Conservation (phyloP, 202 grass and related monocot genomes). For the Schoenoplectus triqueter region DNA sequence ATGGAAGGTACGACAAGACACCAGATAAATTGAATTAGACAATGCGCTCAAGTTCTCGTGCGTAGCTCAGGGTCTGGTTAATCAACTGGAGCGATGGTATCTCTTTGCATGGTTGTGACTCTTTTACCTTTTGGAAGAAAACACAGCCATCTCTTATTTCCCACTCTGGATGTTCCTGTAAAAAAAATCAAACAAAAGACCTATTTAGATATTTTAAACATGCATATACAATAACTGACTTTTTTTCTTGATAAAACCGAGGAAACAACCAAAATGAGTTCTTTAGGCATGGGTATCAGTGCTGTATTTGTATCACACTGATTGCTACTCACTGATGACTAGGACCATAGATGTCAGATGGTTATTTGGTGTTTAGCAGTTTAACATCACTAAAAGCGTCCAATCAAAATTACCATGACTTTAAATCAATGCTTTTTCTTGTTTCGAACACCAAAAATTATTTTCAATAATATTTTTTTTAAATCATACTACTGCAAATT, state of each 20-base stretch:
- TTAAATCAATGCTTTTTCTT: too few relatives aligned
- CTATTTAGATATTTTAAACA: background rate
- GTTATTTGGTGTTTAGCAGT: background rate
- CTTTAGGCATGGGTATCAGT: background rate
- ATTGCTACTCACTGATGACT: background rate
- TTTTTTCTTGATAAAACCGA: background rate
- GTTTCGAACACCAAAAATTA: background rate
- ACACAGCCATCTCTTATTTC: conserved; percentile 70
- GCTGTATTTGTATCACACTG: background rate
- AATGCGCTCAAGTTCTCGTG: conserved; percentile 67
- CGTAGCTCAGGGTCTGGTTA: conserved; percentile 66
- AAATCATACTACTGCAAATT: background rate
- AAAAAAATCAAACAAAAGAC: background rate
- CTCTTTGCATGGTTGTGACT: conserved; percentile 89
- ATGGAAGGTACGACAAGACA: background rate
- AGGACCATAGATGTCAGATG: background rate
- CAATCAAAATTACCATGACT: background rate
- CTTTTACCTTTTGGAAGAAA: conserved; percentile 86
- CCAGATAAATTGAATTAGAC: conserved; percentile 50
- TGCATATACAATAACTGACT: background rate
- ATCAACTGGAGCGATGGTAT: conserved; percentile 80
- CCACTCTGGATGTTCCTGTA: conserved; percentile 86
- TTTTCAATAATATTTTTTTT: background rate
- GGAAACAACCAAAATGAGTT: background rate
- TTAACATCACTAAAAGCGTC: background rate